phyloP scores from a whole-genome alignment of 2,329 filamentous ascomycete species.

The Decorospora gaudefroyi region DNA sequence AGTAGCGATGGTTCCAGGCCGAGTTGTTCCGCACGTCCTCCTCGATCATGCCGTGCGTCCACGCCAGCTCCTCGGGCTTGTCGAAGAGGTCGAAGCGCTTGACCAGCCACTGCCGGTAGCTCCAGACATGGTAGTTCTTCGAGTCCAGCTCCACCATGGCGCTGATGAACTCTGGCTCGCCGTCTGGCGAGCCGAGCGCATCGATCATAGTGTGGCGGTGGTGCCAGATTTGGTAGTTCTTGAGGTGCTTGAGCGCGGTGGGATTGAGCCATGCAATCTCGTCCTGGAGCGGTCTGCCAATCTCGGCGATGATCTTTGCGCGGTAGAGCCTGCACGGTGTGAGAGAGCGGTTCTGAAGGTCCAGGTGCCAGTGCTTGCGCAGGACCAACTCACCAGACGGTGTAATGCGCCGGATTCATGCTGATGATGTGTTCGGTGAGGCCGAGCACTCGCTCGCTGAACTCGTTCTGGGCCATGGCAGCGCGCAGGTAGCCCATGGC shows the following conservation, averaged over 20 bases:
- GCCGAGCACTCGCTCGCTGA: conserved; percentile 74
- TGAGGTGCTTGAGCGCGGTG: conserved; percentile 80
- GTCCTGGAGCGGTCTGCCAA: conserved; percentile 66
- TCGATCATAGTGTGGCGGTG: conserved; percentile 63
- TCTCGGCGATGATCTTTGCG: conserved; percentile 72
- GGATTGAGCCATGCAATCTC: conserved; percentile 88
- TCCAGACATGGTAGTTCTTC: conserved; percentile 99
- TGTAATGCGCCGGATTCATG: conserved; percentile 97
- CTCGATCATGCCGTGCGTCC: conserved; percentile 72
- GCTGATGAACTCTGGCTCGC: conserved; percentile 75
- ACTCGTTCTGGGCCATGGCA: conserved; percentile 86
- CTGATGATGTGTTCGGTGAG: conserved; percentile 88
- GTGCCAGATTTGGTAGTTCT: conserved; percentile 99
- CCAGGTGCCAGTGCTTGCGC: conserved; percentile 4
- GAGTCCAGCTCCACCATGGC: conserved; percentile 82
- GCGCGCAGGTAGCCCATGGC: conserved; percentile 92
- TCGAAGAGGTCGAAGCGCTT: conserved; percentile 62
- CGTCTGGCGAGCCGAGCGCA: conserved; percentile 61
- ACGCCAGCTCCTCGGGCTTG: conserved; percentile 66
- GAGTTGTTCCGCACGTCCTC: conserved; percentile 93
- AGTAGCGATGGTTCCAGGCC: conserved; percentile 97
- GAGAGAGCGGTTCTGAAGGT: conserved; percentile 10
- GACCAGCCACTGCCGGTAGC: conserved; percentile 82
- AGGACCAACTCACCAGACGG: conserved; percentile 70
- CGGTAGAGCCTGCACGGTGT: conserved; percentile 72